These are phyloP conservation scores for Acanthamoeba lenticulata DNA, from an alignment of 208 protist genomes.

Conservation along the genomic window DNA sequence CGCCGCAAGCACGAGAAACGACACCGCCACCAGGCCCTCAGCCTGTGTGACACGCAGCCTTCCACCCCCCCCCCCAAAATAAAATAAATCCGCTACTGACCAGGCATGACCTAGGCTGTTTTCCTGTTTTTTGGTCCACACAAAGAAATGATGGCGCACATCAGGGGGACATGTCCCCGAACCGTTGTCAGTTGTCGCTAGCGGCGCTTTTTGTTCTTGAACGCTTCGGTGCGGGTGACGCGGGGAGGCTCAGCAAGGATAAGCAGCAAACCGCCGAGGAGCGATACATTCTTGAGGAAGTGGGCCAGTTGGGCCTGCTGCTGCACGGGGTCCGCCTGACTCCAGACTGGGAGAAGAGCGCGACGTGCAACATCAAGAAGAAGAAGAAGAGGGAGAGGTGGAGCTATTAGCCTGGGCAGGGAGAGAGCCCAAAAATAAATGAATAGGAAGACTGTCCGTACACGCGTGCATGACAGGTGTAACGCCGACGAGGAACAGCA, in stretches of 20 bases:
- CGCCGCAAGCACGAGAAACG: too few species aligned
- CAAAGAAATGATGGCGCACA: too few species aligned
- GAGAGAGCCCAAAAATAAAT: not conserved
- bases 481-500: not conserved
- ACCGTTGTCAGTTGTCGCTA: too few species aligned
- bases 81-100: too few species aligned
- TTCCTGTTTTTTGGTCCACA: too few species aligned
- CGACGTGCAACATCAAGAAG: too few species aligned
- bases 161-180: too few species aligned
- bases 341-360: not conserved
- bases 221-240: not conserved
- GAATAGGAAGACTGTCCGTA: not conserved
- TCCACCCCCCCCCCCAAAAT: too few species aligned
- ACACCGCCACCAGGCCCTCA: too few species aligned
- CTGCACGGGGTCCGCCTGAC: not conserved
- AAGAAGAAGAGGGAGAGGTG: not conserved
- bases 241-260: not conserved
- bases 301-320: not conserved
- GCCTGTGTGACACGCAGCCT: too few species aligned
- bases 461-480: not conserved
- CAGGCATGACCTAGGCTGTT: too few species aligned
- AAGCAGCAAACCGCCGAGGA: not conserved
- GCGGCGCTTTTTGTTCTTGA: not conserved
- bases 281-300: not conserved
- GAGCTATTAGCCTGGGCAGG: too few species aligned